A percentile compares a stretch with the other conserved stretches of the same genome.
These are phyloP conservation scores for Phytopythium delawarense DNA, from an alignment of 352 stramenopile genomes.

Conservation along the genomic window DNA sequence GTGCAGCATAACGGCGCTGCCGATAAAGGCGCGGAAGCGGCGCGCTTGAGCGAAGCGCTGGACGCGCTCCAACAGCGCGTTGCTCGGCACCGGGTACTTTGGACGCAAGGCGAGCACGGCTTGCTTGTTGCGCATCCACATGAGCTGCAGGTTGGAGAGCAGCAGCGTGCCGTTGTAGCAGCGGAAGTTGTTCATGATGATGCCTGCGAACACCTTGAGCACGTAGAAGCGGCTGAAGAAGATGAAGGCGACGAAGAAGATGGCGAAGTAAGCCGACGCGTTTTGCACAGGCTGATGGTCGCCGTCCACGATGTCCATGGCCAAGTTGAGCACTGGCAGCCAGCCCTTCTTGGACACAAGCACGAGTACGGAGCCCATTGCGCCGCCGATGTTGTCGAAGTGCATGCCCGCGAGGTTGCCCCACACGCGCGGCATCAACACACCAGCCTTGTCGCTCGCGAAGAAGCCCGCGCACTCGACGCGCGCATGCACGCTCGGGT, in stretches of 20 bases:
- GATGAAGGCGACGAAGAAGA: constrained; percentile 80
- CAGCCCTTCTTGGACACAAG: constrained; percentile 85
- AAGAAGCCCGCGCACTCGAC: constrained; percentile 67
- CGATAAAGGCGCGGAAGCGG: constrained; percentile 60
- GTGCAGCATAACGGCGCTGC: constrained; percentile 57
- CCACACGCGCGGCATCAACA: constrained; percentile 77
- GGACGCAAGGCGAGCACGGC: constrained; percentile 55
- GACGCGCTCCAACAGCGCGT: constrained; percentile 45
- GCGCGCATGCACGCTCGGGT: constrained; percentile 41
- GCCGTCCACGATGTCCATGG: constrained; percentile 75
- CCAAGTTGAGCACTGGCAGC: constrained; percentile 76
- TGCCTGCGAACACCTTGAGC: constrained; percentile 70
- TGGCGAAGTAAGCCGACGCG: constrained; percentile 71
- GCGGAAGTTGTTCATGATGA: constrained; percentile 87
- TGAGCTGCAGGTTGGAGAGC: constrained; percentile 70
- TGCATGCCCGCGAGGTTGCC: constrained; percentile 70
- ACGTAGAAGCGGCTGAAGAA: constrained; percentile 80
- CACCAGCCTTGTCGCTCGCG: constrained; percentile 31
- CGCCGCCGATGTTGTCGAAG: constrained; percentile 79
- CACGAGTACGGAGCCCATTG: constrained; percentile 76
- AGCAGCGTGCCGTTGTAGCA: constrained; percentile 79
- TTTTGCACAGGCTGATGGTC: constrained; percentile 67
- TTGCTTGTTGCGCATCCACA: constrained; percentile 74
- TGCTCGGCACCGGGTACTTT: constrained; percentile 71
- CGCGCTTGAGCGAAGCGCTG: constrained; percentile 69